Conservation (phyloP, 495 filamentous ascomycete species). For the Hypoxylon subgilvum region DNA sequence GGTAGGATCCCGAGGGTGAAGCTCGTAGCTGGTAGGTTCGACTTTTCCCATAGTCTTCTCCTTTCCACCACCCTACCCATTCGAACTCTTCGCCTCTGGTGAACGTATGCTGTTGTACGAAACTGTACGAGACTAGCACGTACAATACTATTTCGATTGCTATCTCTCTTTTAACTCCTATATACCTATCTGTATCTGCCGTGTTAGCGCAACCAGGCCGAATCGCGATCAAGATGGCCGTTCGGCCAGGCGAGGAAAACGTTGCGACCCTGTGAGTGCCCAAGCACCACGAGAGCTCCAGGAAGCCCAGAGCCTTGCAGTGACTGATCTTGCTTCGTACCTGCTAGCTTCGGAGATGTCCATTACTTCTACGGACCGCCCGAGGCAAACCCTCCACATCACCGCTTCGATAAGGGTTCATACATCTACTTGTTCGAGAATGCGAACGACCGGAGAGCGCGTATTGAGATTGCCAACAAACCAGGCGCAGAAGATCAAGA, state of each 20-base stretch:
- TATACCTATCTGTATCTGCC: background rate
- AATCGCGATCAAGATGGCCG: conserved; percentile 66
- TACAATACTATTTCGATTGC: background rate
- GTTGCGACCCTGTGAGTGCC: conserved; percentile 77
- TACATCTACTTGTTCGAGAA: conserved; percentile 89
- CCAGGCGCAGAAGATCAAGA: conserved; percentile 86
- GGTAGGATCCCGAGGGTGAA: conserved; percentile 1
- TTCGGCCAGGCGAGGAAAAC: conserved; percentile 75
- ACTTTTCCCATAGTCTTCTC: background rate
- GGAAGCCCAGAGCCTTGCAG: background rate
- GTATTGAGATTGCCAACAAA: conserved; percentile 87
- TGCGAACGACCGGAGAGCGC: conserved; percentile 66
- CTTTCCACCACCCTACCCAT: too few species aligned
- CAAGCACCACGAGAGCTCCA: background rate
- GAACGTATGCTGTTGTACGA: too few species aligned
- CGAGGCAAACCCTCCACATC: conserved; percentile 71
- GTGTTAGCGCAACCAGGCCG: background rate
- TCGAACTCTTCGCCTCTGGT: background rate
- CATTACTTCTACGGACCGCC: conserved; percentile 87
- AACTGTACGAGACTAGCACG: conserved; percentile 1
- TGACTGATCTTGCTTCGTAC: conserved; percentile 18
- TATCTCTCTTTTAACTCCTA: background rate
- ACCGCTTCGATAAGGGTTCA: conserved; percentile 87
- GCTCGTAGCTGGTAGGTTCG: conserved; percentile 5
- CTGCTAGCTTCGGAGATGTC: conserved; percentile 78